Evolutionary conservation across 176 grass and related monocot genomes (phyloP).

Genomic region (Thalia dealbata): DNA sequence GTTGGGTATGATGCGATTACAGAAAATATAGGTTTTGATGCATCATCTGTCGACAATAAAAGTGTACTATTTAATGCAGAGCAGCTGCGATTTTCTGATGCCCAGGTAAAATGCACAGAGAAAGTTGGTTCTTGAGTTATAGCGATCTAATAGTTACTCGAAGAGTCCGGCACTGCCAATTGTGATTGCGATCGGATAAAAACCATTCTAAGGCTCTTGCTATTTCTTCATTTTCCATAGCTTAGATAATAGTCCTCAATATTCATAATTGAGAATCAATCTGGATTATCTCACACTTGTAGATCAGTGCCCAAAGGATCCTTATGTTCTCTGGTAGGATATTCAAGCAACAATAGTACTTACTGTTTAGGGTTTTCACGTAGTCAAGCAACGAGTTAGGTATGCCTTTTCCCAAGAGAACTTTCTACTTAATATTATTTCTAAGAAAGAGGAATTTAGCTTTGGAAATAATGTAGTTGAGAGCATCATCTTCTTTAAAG

Average conservation of each 20-base stretch:
- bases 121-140: background rate
- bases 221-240: background rate
- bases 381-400: background rate
- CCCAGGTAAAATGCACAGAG: constrained; percentile 37
- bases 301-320: background rate
- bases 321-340: background rate
- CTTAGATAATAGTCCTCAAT: background rate
- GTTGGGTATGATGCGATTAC: constrained; percentile 40
- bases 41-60: constrained; percentile 9
- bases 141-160: background rate
- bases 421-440: no score
- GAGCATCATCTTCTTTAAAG: background rate
- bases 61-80: constrained; percentile 59
- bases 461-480: background rate
- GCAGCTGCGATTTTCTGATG: constrained; percentile 77
- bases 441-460: background rate
- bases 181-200: background rate
- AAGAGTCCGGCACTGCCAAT: background rate
- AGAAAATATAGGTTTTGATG: constrained; percentile 28
- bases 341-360: background rate
- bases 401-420: background rate
- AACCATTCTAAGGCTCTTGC: background rate
- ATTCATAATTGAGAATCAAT: background rate
- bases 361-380: background rate
- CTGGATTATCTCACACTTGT: background rate